Evolutionary conservation across 495 filamentous ascomycete genomes (phyloP).

Genomic region (Penicillium argentinense): DNA sequence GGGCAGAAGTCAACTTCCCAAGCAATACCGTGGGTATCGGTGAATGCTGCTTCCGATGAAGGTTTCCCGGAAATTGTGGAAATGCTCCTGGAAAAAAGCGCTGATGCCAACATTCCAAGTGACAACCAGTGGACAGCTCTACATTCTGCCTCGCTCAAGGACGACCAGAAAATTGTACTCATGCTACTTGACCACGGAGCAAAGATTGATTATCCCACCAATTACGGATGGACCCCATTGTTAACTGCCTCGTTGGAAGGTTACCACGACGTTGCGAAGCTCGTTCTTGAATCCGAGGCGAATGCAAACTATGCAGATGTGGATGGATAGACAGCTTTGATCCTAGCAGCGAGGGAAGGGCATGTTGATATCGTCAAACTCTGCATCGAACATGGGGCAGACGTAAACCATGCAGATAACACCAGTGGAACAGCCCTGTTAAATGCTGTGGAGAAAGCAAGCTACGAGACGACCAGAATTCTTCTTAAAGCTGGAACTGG

Average conservation of each 20-base stretch:
- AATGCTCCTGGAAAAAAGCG: constrained; percentile 2
- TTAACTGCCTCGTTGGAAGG: not conserved
- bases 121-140: not conserved
- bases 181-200: not conserved
- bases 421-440: no score
- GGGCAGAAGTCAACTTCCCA: not conserved
- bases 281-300: no score
- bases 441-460: no score
- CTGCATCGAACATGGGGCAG: not conserved
- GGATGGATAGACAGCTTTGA: not conserved
- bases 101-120: not conserved
- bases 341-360: not conserved
- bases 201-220: not conserved
- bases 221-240: not conserved
- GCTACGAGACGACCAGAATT: no score
- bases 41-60: not conserved
- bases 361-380: constrained; percentile 2
- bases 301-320: no score
- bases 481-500: not conserved
- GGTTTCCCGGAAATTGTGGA: not conserved
- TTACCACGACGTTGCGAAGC: constrained; percentile 1
- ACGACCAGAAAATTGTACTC: not conserved
- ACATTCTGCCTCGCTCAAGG: not conserved
- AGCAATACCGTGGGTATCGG: not conserved
- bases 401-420: not conserved